Evolutionary conservation across 805 yeast genomes (phyloP), one percentile per base, ranked within the genome.

Genomic region (Barnettozyma pratensis): DNA sequence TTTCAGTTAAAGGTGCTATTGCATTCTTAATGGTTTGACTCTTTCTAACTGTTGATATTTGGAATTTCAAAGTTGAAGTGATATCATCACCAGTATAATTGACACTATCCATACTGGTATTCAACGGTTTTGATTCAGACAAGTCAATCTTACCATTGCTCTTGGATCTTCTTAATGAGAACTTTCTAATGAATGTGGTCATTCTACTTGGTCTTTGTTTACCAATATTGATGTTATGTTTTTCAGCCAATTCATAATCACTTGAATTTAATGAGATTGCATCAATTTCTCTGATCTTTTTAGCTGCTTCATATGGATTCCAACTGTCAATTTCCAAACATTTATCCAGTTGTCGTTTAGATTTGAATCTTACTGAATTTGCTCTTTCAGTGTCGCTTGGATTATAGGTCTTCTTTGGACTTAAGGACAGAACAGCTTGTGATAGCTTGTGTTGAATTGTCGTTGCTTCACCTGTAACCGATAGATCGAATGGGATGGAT

Each of bases 281-380:
- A 39, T 54, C 55, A 10, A 41, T 28, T 25, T 46, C 43, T 14
- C 48, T 35, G 7, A 40, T 37, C 27, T 35, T 53, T 41, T 45
- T 58, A 1, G 61, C 62, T 30, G 47, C 19, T 7, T 48, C 43
- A 35, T 60, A 60, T 1, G 63, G 63, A 39, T 60, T 56, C 58
- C 57, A 54, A 4, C 19, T 46, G 1, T 48, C 47, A 28, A 10
- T 38, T n/a, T 41, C 46, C 12, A 35, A n/a, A 40, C 46, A 39
- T 3, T 28, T 35, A 3, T 45, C 46, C 2, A 40, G 49, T 26
- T 45, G 37, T 6, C 42, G 35, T 11, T 39, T 41, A 1, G 55
- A 42, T 12, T 51, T 48, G 28, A 47, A 48, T 10, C 30, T 48
- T 3, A 45, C 2, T 2, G 51, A 38, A 4, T 42, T 47, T 2